phyloP scores from a whole-genome alignment of 805 yeast genomes.

The Tetrapisispora nanseiensis region DNA sequence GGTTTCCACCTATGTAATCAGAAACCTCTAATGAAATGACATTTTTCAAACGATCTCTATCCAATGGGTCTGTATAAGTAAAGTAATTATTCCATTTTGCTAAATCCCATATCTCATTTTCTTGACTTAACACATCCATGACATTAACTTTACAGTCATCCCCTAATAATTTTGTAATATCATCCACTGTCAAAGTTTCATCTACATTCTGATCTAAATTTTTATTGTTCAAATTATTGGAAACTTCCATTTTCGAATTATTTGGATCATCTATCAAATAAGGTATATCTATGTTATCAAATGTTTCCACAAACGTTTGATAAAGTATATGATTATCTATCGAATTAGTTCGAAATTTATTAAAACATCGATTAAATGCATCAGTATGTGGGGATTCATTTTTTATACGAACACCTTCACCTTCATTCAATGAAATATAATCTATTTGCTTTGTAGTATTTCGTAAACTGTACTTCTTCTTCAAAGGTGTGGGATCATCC shows the following conservation, averaged over 20 bases:
- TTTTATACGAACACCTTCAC: conserved; percentile 43
- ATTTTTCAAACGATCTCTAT: conserved; percentile 60
- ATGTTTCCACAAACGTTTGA: conserved; percentile 9
- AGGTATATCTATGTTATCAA: conserved; percentile 15
- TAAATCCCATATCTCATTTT: conserved; percentile 52
- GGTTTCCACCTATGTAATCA: conserved; percentile 33
- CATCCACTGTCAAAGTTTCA: conserved; percentile 19
- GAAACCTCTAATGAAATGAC: conserved; percentile 78
- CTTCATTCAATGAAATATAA: conserved; percentile 70
- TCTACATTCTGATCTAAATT: background rate
- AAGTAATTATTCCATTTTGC: conserved; percentile 69
- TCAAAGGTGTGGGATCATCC: background rate
- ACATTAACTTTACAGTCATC: conserved; percentile 59
- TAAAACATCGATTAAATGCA: conserved; percentile 17
- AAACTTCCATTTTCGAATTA: conserved; percentile 15
- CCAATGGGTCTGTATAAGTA: conserved; percentile 30
- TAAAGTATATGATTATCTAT: conserved; percentile 9
- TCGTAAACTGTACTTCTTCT: conserved; percentile 46
- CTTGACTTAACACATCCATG: conserved; percentile 83
- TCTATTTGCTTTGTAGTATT: conserved; percentile 45
- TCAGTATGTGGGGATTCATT: conserved; percentile 52
- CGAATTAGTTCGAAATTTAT: conserved; percentile 11
- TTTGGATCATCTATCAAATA: conserved; percentile 16
- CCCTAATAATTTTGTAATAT: conserved; percentile 42
- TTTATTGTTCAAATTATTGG: background rate